Base-by-base conservation (phyloP, 441 rosid species). In the Arabidopsis lyrata region DNA sequence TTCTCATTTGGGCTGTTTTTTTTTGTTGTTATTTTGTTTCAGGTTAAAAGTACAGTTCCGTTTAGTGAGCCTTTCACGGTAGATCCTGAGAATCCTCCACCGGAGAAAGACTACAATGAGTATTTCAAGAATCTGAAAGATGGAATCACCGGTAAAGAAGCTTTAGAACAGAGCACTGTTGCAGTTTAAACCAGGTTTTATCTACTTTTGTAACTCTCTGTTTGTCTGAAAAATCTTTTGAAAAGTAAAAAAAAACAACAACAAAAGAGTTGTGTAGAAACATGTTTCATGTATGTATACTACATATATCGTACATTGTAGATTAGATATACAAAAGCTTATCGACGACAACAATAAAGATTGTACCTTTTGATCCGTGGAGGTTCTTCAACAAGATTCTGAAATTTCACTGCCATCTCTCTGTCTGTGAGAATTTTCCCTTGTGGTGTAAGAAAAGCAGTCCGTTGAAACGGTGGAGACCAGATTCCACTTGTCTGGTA, bases 21-120 rank as follows among this genome's bases (percentile, higher is more conserved):
- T 24, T 63, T 39, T 63, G 65, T 70, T 61, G 16, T 63, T 66
- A 63, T 47, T 18, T 54, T 70, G 34, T 50, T 62, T 61, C 91
- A 93, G 98, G 98, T 93, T 52, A 90, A 86, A 83, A 91, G 97
- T 79, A 84, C 81, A 10, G 79, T 91, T 75, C 98, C 95, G 12
- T 91, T 91, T 66, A 91, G 93, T 45, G 92, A 91, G 66, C 85
- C 97, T 3, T 94, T 88, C 66, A 88, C 90, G 13, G 83, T 94
- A 49, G 97, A 93, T 83, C 97, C 91, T 7, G 87, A 90, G 70
- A 91, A 90, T 74, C 96, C 91, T 4, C 97, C 97, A 39, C 86
- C 81, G 6, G 95, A 87, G 83, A 91, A 91, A 88, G 96, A 90
- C 75, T 94, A 88, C 80, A 68, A 84, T n/a, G 74, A 80, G 2